Evolutionary conservation across 1,284 basidiomycete species (phyloP).

Genomic region (Gymnopus androsaceus): DNA sequence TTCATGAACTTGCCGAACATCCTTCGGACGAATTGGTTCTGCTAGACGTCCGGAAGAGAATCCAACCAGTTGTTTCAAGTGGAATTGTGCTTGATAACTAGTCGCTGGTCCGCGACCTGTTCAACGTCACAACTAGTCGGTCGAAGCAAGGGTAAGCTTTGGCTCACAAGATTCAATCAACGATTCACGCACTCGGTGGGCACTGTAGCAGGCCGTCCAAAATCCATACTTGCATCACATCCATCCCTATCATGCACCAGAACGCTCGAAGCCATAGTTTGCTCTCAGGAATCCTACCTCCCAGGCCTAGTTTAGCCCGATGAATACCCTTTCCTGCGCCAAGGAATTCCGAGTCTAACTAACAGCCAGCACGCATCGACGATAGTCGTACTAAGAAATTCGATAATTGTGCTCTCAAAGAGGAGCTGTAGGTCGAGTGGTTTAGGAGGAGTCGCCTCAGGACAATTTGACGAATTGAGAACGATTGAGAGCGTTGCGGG

Average conservation of each 20-base stretch:
- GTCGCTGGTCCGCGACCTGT: slow-evolving; percentile 37
- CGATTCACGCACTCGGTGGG: slow-evolving; percentile 14
- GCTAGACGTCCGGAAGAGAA: slow-evolving; percentile 7
- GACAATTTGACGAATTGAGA: no score
- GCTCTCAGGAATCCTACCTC: slow-evolving; percentile 33
- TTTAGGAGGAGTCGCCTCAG: no score
- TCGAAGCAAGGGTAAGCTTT: background rate
- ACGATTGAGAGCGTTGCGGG: no score
- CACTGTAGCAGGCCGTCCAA: slow-evolving; percentile 50
- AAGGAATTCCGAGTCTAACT: slow-evolving; percentile 43
- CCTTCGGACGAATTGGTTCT: no score
- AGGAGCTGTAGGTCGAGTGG: no score
- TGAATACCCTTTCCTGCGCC: slow-evolving; percentile 40
- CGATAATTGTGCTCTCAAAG: no score
- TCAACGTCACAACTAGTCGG: slow-evolving; percentile 45
- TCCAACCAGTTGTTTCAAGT: slow-evolving; percentile 10
- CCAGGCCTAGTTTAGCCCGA: background rate
- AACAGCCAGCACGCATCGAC: slow-evolving; percentile 45
- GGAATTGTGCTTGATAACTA: slow-evolving; percentile 8
- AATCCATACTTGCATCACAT: slow-evolving; percentile 40
- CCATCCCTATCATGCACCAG: slow-evolving; percentile 39
- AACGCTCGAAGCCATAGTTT: slow-evolving; percentile 57
- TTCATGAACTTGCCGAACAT: no score
- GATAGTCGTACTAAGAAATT: slow-evolving; percentile 20
- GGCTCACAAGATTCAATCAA: background rate